A percentile compares a stretch with the other conserved stretches of the same genome.
Conservation (phyloP, 2,329 filamentous ascomycete genomes). For the Fusarium pseudoanthophilum region DNA sequence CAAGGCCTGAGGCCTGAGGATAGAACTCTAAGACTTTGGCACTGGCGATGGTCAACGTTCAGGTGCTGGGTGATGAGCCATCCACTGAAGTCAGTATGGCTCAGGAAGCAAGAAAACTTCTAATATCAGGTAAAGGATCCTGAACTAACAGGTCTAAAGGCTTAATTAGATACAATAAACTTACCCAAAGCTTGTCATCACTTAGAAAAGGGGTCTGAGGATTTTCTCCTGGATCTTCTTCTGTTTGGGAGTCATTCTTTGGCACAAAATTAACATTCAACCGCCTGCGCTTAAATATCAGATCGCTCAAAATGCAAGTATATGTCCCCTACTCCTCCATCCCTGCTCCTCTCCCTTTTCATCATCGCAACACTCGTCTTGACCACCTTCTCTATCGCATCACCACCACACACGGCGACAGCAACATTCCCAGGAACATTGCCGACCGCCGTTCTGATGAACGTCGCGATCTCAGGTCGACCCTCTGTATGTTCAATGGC, state of each 20-base stretch:
- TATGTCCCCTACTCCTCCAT: constrained; percentile 27
- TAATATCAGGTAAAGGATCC: too few relatives aligned
- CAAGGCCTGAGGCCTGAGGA: not conserved
- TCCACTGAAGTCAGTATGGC: not conserved
- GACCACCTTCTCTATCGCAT: constrained; percentile 34
- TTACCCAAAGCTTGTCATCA: not conserved
- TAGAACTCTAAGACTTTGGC: not conserved
- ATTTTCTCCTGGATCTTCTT: not conserved
- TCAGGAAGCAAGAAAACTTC: not conserved
- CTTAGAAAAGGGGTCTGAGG: not conserved
- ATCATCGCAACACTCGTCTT: constrained; percentile 29
- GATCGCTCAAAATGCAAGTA: constrained; percentile 40
- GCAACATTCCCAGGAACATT: constrained; percentile 31
- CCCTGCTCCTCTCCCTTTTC: constrained; percentile 11
- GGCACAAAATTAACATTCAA: constrained; percentile 4
- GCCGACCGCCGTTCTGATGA: constrained; percentile 28
- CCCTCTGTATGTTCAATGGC: constrained; percentile 37
- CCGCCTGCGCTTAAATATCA: constrained; percentile 22
- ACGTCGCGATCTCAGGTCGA: constrained; percentile 39
- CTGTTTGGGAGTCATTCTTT: not conserved
- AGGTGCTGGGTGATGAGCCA: not conserved
- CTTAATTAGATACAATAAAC: not conserved
- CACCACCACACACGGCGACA: constrained; percentile 40
- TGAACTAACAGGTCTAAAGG: too few relatives aligned
- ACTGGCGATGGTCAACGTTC: not conserved